phyloP scores from a whole-genome alignment of 306 rosid genomes.

The Cajanus cajan region DNA sequence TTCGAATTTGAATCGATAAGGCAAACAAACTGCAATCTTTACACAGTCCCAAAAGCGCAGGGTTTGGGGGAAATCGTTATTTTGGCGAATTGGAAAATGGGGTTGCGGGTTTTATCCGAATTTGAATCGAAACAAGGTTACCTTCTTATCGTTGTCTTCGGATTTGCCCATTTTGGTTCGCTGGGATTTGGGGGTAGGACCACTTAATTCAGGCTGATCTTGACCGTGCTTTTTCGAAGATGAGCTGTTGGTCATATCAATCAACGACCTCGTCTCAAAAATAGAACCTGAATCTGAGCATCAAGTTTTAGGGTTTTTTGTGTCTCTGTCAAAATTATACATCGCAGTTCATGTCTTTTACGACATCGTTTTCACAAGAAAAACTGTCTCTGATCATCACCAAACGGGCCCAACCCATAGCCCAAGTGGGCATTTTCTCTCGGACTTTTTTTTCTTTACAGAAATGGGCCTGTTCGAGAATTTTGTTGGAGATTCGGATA shows the following conservation, averaged over 20 bases:
- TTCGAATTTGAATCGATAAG: constrained; percentile 19
- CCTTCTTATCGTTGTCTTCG: constrained; percentile 70
- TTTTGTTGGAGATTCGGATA: neutral
- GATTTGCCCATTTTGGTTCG: constrained; percentile 57
- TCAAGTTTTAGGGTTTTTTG: constrained; percentile 41
- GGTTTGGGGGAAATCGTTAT: neutral
- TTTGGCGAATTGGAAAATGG: constrained; percentile 28
- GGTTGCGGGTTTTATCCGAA: constrained; percentile 23
- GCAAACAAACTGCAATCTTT: constrained; percentile 29
- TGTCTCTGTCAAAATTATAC: constrained; percentile 3
- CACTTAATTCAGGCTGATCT: constrained; percentile 53
- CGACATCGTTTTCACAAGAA: constrained; percentile 33
- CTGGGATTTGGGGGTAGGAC: constrained; percentile 44
- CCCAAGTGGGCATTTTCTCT: neutral
- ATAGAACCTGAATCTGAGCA: constrained; percentile 32
- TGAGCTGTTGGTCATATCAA: constrained; percentile 45
- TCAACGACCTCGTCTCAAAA: constrained; percentile 24
- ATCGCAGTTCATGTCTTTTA: neutral
- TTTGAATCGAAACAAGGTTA: constrained; percentile 29
- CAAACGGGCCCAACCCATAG: neutral
- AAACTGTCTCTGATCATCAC: neutral
- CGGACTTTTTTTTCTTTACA: neutral
- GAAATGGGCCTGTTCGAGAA: neutral
- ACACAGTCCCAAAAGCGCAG: neutral
- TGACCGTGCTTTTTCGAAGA: constrained; percentile 45